phyloP scores from a whole-genome alignment of 495 filamentous ascomycete species.

The Aspergillus diversus region DNA sequence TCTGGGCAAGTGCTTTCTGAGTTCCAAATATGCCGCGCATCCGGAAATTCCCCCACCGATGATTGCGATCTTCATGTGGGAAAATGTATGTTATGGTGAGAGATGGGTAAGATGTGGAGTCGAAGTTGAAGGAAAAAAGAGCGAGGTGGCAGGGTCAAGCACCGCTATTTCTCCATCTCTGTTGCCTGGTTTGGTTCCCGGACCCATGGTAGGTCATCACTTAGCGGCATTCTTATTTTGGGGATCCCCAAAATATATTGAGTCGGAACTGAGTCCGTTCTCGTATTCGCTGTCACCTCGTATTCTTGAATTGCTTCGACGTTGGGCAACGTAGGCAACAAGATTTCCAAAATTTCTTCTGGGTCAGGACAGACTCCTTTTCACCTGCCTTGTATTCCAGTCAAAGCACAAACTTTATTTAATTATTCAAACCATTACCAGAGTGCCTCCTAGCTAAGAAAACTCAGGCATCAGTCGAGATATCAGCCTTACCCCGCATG shows the following conservation, averaged over 20 bases:
- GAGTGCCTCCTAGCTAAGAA: too few relatives aligned
- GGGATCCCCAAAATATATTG: neutral
- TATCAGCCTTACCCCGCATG: too few relatives aligned
- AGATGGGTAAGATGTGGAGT: neutral
- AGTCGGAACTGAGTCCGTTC: too few relatives aligned
- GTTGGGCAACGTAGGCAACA: too few relatives aligned
- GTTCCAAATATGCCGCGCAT: slow-evolving; percentile 49
- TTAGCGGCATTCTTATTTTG: neutral
- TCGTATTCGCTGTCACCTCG: too few relatives aligned
- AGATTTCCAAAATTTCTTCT: too few relatives aligned
- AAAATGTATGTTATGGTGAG: neutral
- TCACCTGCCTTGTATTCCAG: too few relatives aligned
- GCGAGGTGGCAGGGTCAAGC: neutral
- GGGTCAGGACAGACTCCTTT: too few relatives aligned
- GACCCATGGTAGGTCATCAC: neutral
- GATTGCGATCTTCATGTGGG: slow-evolving; percentile 57
- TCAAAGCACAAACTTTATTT: too few relatives aligned
- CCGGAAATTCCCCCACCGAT: slow-evolving; percentile 57
- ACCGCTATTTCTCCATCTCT: neutral
- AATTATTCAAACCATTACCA: too few relatives aligned
- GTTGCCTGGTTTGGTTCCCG: neutral
- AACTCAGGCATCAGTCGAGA: too few relatives aligned
- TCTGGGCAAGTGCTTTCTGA: slow-evolving; percentile 50
- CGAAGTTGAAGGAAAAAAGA: neutral
- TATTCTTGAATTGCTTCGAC: too few relatives aligned